Conservation (phyloP, 2,329 filamentous ascomycete species). For the Botrytis byssoidea region DNA sequence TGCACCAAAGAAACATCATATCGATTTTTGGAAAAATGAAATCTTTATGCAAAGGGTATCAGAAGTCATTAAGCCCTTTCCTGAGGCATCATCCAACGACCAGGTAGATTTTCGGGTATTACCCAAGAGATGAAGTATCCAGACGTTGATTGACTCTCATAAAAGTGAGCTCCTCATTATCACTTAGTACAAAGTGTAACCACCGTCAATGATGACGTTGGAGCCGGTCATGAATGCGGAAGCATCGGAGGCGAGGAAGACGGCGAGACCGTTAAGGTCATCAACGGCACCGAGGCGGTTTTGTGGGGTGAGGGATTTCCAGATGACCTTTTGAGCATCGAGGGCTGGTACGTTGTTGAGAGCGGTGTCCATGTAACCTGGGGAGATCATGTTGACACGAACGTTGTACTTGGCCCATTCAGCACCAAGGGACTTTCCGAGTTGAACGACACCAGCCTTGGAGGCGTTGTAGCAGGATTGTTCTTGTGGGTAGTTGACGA, state of each 20-base stretch:
- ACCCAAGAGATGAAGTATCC: conserved; percentile 13
- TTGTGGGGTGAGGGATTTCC: conserved; percentile 72
- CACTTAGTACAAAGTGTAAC: conserved; percentile 38
- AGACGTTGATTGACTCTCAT: neutral
- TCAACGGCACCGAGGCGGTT: conserved; percentile 69
- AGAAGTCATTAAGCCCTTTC: conserved; percentile 4
- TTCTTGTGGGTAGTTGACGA: conserved; percentile 85
- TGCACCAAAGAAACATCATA: conserved; percentile 12
- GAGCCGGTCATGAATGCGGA: conserved; percentile 75
- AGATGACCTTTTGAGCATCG: conserved; percentile 79
- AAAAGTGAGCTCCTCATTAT: conserved; percentile 26
- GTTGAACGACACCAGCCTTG: conserved; percentile 76
- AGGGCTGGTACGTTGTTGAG: conserved; percentile 75
- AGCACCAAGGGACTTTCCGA: conserved; percentile 76
- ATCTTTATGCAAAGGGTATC: conserved; percentile 12
- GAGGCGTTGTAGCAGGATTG: conserved; percentile 82
- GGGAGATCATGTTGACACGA: conserved; percentile 80
- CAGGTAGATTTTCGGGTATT: neutral
- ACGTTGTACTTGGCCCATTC: conserved; percentile 83
- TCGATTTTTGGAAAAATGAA: conserved; percentile 11
- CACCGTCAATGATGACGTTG: conserved; percentile 49
- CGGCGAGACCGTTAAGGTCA: conserved; percentile 74
- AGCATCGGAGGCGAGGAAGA: conserved; percentile 73
- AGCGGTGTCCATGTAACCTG: conserved; percentile 81
- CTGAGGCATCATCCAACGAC: conserved; percentile 3